Conservation (phyloP, 1,284 basidiomycete genomes). For the Meripilus lineatus region DNA sequence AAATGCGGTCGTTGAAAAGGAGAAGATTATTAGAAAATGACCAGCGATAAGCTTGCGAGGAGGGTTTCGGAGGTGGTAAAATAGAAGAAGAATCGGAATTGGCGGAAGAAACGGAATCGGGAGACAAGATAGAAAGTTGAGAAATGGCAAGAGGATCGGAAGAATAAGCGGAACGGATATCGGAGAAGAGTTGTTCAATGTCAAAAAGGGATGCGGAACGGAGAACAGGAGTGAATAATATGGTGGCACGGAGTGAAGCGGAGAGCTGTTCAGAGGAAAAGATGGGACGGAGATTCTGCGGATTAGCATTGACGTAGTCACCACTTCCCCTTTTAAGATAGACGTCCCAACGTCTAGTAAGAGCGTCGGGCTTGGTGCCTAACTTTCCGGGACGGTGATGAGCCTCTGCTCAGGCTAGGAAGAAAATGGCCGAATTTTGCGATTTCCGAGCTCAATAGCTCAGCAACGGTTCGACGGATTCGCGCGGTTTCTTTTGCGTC, state of each 20-base stretch:
- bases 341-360: constrained; percentile 10
- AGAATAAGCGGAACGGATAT: constrained; percentile 8
- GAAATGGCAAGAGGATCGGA: not conserved
- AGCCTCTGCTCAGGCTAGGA: too few species aligned
- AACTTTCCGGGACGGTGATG: constrained; percentile 9
- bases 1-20: constrained; percentile 7
- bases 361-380: constrained; percentile 9
- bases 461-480: too few species aligned
- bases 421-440: too few species aligned
- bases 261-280: constrained; percentile 20
- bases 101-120: not conserved
- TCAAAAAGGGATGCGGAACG: constrained; percentile 8
- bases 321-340: constrained; percentile 16
- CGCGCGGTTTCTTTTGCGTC: too few species aligned
- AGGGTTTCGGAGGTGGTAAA: too few species aligned
- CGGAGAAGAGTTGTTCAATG: constrained; percentile 5
- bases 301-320: constrained; percentile 20
- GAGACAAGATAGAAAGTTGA: too few species aligned
- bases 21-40: constrained; percentile 1
- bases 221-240: constrained; percentile 12
- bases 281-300: constrained; percentile 22
- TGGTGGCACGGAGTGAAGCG: constrained; percentile 14
- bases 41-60: constrained; percentile 2
- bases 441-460: too few species aligned
- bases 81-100: not conserved